Evolutionary conservation across 2,329 filamentous ascomycete species (phyloP).

Genomic region (Curvularia verruculosa): DNA sequence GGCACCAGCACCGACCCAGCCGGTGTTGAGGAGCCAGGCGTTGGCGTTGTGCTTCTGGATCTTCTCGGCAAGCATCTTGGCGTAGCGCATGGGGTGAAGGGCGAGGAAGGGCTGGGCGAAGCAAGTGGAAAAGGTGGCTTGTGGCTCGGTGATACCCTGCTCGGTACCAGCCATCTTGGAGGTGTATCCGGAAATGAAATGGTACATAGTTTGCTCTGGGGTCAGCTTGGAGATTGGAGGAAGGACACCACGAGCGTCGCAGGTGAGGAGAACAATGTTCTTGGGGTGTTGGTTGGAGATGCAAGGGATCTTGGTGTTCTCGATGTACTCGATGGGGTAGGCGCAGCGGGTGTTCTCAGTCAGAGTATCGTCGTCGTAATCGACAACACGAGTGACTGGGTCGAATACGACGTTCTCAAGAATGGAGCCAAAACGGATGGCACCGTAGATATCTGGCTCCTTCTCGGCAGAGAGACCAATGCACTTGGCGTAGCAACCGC

Average conservation of each 20-base stretch:
- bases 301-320: slow-evolving; percentile 98
- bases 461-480: slow-evolving; percentile 97
- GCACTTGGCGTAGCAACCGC: slow-evolving; percentile 98
- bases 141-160: slow-evolving; percentile 93
- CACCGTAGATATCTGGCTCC: slow-evolving; percentile 96
- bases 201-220: slow-evolving; percentile 98
- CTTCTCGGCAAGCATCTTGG: slow-evolving; percentile 98
- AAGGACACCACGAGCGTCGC: slow-evolving; percentile 95
- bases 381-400: slow-evolving; percentile 83
- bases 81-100: slow-evolving; percentile 98
- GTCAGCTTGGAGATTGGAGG: slow-evolving; percentile 97
- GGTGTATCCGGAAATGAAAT: slow-evolving; percentile 99
- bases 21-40: slow-evolving; percentile 98
- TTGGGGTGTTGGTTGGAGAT: slow-evolving; percentile 83
- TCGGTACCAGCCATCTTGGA: slow-evolving; percentile 99
- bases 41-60: slow-evolving; percentile 94
- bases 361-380: slow-evolving; percentile 93
- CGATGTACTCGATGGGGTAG: slow-evolving; percentile 98
- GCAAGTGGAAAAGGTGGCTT: slow-evolving; percentile 98
- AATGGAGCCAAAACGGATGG: slow-evolving; percentile 95
- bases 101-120: slow-evolving; percentile 99
- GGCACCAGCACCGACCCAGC: slow-evolving; percentile 92
- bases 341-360: slow-evolving; percentile 99
- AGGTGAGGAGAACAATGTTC: slow-evolving; percentile 98
- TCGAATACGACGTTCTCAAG: slow-evolving; percentile 99